These are phyloP conservation scores for Colletotrichum graminicola DNA, from an alignment of 2,329 filamentous ascomycete species.

Conservation along the genomic window DNA sequence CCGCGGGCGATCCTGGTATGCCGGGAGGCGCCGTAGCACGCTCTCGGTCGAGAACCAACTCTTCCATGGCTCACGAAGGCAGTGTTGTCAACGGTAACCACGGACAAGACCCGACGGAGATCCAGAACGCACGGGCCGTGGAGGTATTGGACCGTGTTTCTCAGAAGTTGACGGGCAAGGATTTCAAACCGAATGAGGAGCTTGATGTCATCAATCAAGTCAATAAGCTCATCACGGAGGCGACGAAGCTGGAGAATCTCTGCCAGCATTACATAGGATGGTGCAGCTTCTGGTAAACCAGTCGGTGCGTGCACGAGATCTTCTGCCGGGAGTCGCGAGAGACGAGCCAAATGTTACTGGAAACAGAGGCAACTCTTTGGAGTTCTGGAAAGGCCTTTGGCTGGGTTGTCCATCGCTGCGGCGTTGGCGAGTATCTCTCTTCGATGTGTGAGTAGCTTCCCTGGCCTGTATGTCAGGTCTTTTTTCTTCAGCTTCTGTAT, in stretches of 20 bases:
- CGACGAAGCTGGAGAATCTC: slow-evolving; percentile 95
- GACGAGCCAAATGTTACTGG: background rate
- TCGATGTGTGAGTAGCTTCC: slow-evolving; percentile 28
- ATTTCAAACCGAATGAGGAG: slow-evolving; percentile 90
- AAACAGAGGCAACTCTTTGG: background rate
- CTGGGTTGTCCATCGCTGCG: background rate
- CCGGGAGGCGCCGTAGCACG: slow-evolving; percentile 62
- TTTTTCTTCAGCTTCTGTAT: slow-evolving; percentile 25
- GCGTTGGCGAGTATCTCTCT: slow-evolving; percentile 27
- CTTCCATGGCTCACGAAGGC: slow-evolving; percentile 57
- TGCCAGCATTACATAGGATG: slow-evolving; percentile 99
- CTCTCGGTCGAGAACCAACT: slow-evolving; percentile 71
- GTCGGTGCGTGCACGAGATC: background rate
- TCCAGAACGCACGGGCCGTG: slow-evolving; percentile 91
- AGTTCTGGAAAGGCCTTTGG: slow-evolving; percentile 7
- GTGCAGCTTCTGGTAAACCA: slow-evolving; percentile 92
- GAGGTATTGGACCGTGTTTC: slow-evolving; percentile 93
- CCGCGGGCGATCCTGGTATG: slow-evolving; percentile 53
- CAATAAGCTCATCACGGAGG: slow-evolving; percentile 93
- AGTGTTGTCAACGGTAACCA: slow-evolving; percentile 53
- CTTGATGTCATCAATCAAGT: slow-evolving; percentile 89
- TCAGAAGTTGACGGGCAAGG: slow-evolving; percentile 93
- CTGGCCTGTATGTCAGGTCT: slow-evolving; percentile 13
- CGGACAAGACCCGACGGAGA: slow-evolving; percentile 70
- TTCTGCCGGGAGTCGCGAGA: background rate